phyloP scores from a whole-genome alignment of 139 green algal species.

The Limnomonas spitsbergensis region DNA sequence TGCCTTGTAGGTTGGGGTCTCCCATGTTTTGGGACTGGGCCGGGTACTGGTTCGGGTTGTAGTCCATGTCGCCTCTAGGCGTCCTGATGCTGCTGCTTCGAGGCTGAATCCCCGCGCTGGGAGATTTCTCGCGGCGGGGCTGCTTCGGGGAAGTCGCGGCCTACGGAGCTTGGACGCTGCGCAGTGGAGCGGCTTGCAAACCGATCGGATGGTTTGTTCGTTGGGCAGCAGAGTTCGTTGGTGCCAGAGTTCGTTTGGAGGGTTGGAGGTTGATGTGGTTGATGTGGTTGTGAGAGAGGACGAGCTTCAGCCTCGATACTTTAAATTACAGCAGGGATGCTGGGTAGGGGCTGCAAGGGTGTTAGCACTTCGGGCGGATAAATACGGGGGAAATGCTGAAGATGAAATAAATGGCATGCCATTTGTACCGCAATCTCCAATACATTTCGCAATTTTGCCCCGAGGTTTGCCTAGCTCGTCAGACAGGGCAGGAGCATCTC shows the following conservation, averaged over 20 bases:
- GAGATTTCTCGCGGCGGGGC: neutral
- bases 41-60: neutral
- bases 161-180: neutral
- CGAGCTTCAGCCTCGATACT: neutral
- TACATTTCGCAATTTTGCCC: too few species aligned
- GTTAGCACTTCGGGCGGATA: neutral
- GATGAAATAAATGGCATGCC: neutral
- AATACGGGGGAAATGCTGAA: neutral
- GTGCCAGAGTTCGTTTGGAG: too few species aligned
- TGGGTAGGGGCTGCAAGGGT: neutral
- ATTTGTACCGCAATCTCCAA: too few species aligned
- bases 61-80: neutral
- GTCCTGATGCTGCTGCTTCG: neutral
- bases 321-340: neutral
- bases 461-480: too few species aligned
- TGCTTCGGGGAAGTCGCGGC: too few species aligned
- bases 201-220: neutral
- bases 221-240: conserved; percentile 6
- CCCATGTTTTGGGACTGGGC: neutral
- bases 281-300: neutral
- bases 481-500: too few species aligned
- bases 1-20: neutral
- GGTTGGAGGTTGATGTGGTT: conserved; percentile 2
- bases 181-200: neutral
- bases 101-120: neutral